Evolutionary conservation across 192 early-diverging fungal species (phyloP).

Genomic region (Diversispora eburnea): DNA sequence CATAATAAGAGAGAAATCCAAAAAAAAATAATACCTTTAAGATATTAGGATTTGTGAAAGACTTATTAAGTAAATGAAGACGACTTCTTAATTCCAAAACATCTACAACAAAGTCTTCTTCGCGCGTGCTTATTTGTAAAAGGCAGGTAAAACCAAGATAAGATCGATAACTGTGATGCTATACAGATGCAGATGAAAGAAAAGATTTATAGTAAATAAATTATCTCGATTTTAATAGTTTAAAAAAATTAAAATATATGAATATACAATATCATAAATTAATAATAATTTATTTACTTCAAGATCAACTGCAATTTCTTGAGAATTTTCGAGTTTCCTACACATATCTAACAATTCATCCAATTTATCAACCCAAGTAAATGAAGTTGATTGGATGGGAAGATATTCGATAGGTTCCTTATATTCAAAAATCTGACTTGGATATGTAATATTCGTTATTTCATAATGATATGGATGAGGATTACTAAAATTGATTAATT

Average conservation of each 20-base stretch:
- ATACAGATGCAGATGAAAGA: too few species aligned
- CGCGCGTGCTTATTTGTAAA: slow-evolving; percentile 87
- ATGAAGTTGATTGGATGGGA: slow-evolving; percentile 66
- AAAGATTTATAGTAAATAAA: too few species aligned
- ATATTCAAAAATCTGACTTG: slow-evolving; percentile 60
- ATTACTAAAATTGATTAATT: slow-evolving; percentile 25
- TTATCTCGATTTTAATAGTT: too few species aligned
- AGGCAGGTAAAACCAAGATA: slow-evolving; percentile 95
- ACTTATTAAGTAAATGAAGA: slow-evolving; percentile 73
- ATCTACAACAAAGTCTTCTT: slow-evolving; percentile 88
- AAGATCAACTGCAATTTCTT: slow-evolving; percentile 90
- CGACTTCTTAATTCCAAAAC: slow-evolving; percentile 73
- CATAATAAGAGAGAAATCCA: neutral
- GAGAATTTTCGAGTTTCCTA: slow-evolving; percentile 50
- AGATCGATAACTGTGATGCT: slow-evolving; percentile 90
- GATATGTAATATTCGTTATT: slow-evolving; percentile 76
- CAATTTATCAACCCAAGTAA: slow-evolving; percentile 79
- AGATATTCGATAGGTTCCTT: slow-evolving; percentile 50
- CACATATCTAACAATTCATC: slow-evolving; percentile 65
- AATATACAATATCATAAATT: too few species aligned
- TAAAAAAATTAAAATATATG: too few species aligned
- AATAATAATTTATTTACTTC: slow-evolving; percentile 44
- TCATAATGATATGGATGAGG: slow-evolving; percentile 92
- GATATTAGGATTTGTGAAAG: slow-evolving; percentile 82
- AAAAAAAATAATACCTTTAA: slow-evolving; percentile 64